Evolutionary conservation across 352 stramenopile species (phyloP), one percentile per base, ranked within the genome.

Genomic region (Globisporangium viniferum): DNA sequence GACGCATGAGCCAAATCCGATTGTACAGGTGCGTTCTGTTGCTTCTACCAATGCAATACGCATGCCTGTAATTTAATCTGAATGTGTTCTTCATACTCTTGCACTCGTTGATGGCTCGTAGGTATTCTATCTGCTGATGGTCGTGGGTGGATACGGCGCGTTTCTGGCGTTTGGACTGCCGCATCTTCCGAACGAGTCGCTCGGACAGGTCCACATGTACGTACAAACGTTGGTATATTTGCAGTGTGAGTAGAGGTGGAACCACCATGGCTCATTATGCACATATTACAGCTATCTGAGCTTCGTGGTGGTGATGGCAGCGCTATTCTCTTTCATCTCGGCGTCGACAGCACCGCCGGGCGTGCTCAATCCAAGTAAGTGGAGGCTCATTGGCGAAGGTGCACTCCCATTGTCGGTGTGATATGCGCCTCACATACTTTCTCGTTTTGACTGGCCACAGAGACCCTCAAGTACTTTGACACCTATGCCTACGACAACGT

Each of bases 51-150:
- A 35, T 31, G 15, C 14, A 9, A 24, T 24, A 24, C 6, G 1
- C 22, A 18, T 51, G 44, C 6, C 6, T 24, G 18, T 7, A 24
- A 3, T 10, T 24, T 4, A n/a, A 51, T 33, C 31, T 33, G 31
- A 33, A 33, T 33, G 31, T 51, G 44, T 5, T 27, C 29, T 5
- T 6, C 3, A 46, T 24, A 48, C 20, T 15, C 12, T 2, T 20
- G 6, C 54, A 27, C 54, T n/a, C 1, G 1, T 39, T 5, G 31
- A 8, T 61, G n/a, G 60, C 9, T 68, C 24, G 0, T 62, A 90
- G 80, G 72, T 80, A 39, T 82, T 90, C 60, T 91, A 89, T 70
- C 41, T 93, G 68, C 35, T 86, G 66, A 69, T 91, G 39, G 76
- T 90, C 7, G 70, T 80, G 12, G 78, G 82, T 12, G 79, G 82